Evolutionary conservation across 768 basidiomycete species (phyloP), one percentile per base, ranked within the genome.

Genomic region (Termitomyces sp.): DNA sequence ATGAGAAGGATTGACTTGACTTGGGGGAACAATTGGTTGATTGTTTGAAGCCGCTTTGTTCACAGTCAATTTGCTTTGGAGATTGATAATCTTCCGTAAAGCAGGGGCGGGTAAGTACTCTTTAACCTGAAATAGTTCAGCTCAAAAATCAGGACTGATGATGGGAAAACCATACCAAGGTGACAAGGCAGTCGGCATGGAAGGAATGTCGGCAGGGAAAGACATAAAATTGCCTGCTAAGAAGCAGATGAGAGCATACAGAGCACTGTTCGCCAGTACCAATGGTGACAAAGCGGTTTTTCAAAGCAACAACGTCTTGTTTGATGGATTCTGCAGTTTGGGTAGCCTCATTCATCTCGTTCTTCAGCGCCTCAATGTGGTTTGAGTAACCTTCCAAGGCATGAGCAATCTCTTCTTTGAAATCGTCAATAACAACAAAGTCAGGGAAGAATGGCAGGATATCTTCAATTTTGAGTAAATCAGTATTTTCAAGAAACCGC

Each of bases 391-490:
- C 90, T 69, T 99, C 96, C 62, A 99, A 75, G 0, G 97, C 97
- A 59, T 88, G 87, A 51, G 95, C 96, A 63, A 98, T 98, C 73
- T 98, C 96, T 65, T 96, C 92, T 71, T 99, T 99, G 82, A 99
- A 98, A 69, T 98, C 97, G 69, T 98, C 97, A 63, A 99, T 98
- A 58, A 98, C 92, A 13, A 96, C 94, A 68, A 99, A 99, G 73
- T 98, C 96, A 2, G 97, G 96, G 85, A 99, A 98, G 86, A 98
- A 99, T 6, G 97, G 97, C 18, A 99, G 76, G 60, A 99, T 97
- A 68, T 99, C 97, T 69, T 99, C 97, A 62, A 99, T 96, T 73
- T 98, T 98, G 68, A 99, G 83, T 36, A 98, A 75, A 64, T 92
- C 87, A 0, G 97, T 96, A 61, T 92, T 88, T 69, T 98, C 94